A percentile compares a stretch with the other conserved stretches of the same genome.
Conservation (phyloP, 2,329 filamentous ascomycete species). For the Diaporthe citrichinensis region DNA sequence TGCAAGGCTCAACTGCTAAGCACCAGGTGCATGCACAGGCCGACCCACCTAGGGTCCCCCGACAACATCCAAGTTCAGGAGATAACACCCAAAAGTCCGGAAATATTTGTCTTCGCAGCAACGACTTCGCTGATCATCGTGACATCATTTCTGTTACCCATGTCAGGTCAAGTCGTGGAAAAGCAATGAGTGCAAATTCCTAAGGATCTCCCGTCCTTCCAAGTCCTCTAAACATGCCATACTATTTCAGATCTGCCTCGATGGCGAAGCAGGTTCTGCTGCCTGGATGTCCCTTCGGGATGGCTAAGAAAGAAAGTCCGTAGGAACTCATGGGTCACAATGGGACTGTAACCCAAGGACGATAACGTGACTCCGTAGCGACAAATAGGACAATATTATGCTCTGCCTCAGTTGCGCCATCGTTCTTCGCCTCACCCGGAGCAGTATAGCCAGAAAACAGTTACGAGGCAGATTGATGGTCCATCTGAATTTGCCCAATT, state of each 20-base stretch:
- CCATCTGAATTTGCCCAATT: background rate
- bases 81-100: background rate
- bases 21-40: background rate
- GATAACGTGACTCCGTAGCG: background rate
- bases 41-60: background rate
- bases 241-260: background rate
- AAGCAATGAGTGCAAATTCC: background rate
- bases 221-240: background rate
- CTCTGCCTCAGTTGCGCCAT: background rate
- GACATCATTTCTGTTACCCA: background rate
- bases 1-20: background rate
- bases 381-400: background rate
- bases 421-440: background rate
- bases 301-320: background rate
- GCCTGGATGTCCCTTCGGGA: background rate
- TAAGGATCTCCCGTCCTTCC: background rate
- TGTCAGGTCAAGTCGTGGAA: background rate
- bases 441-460: background rate
- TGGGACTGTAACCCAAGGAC: background rate
- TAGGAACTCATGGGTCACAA: background rate
- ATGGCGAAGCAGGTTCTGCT: background rate
- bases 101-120: background rate
- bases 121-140: background rate
- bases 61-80: background rate
- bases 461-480: background rate